Base-by-base conservation (phyloP, 768 basidiomycete species). In the Sarcodon sp. region DNA sequence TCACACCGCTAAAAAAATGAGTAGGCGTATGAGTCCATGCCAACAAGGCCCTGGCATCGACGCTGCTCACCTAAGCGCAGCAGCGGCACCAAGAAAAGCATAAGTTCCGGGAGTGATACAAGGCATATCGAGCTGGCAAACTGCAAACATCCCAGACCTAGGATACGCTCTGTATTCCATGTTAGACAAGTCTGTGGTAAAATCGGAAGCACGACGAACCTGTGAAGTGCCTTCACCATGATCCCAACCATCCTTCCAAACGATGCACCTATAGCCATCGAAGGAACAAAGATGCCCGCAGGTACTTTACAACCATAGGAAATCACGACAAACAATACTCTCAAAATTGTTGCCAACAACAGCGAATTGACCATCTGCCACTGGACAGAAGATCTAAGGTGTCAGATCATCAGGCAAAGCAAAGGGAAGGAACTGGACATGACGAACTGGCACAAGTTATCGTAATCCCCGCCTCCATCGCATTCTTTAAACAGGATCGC, bases 201-300 rank as follows among this genome's bases (percentile, higher is more conserved):
- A 46, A 12, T 1, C 9, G 34, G 1, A 1, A 33, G 39, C 6
- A 48, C 43, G 16, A 16, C 13, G 13, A n/a, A 16, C 27, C 36
- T 21, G 18, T 43, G 43, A 44, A 13, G 10, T 2, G 8, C 46
- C 9, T 18, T 33, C 13, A 8, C 7, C 6, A 39, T 13, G 37
- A 15, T 10, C 4, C 7, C 21, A 15, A 27, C 54, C 39, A 46
- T 54, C 57, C 59, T 11, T 86, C 91, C 7, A 99, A 77, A 0
- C 0, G 89, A 86, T 3, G 96, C 96, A 36, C 96, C 96, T 48
- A 98, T 83, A 1, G 96, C 96, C 96, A 99, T 99, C 2, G 91
- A 88, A 0, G 96, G 96, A 36, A 99, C 89, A 65, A 99, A 99
- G 54, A 98, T 96, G 3, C 96, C 94, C 11, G 92, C 91, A 44